Evolutionary conservation across 371 early-diverging fungal species (phyloP), one percentile per base, ranked within the genome.

Genomic region (Mortierella sp.): DNA sequence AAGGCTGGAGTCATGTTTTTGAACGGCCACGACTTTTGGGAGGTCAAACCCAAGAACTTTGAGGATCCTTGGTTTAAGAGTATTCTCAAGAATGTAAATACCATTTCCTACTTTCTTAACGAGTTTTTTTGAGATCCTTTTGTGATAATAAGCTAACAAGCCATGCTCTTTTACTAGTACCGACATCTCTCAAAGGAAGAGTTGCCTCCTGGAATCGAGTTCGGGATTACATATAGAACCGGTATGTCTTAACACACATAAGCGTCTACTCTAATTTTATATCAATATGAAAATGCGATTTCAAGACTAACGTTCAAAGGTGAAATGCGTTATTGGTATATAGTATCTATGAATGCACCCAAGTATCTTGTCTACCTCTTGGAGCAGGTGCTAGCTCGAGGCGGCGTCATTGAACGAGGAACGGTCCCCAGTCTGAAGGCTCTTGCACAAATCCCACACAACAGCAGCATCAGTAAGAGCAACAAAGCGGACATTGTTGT

Each of bases 351-450:
- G 18, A 72, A 81, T 43, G 73, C 81, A 0, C 93, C 92, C 0
- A 87, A 89, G 54, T 95, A 95, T 75, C 73, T 96, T 5, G 62
- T 68, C 39, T 95, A 92, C 90, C 86, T 95, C 30, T 72, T 79
- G 10, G 71, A 76, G 22, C 74, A 88, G 60, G 88, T 94, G 68
- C 72, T 79, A 12, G 66, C 72, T 2, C 69, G 66, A 0, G 94
- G 94, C 18, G 95, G 93, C 0, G 68, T 37, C 28, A 66, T 90
- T 14, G 73, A 83, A 77, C 52, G 71, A 49, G 28, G 60, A 72
- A 32, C 68, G 88, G 43, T 67, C 54, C 2, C 86, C 85, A 83
- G 85, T 92, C 51, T 84, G 78, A 65, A 94, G 26, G 77, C 73
- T 11, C 73, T 83, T 28, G 81, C 81, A 22, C 81, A 66, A 28